Evolutionary conservation across 1,284 basidiomycete genomes (phyloP).

Genomic region (Leccinum insolens): DNA sequence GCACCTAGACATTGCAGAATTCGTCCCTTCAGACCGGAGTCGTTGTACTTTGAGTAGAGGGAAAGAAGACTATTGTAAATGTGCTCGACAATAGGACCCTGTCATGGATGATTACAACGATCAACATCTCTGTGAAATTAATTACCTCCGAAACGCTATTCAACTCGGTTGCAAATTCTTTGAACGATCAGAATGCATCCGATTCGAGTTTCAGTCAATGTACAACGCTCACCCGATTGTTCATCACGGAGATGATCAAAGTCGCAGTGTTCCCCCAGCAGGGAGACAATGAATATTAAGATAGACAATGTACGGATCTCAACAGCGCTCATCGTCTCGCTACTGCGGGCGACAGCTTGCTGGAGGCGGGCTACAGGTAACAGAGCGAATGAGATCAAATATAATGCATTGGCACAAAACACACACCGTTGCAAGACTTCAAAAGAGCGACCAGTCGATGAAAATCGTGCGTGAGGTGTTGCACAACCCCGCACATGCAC

Average conservation of each 20-base stretch:
- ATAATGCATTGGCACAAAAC: background rate
- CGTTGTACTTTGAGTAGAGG: constrained; percentile 66
- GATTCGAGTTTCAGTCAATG: no score
- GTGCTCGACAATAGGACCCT: constrained; percentile 80
- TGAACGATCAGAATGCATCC: background rate
- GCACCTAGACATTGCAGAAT: no score
- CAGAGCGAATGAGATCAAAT: constrained; percentile 9
- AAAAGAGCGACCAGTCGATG: constrained; percentile 74
- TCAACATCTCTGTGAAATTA: no score
- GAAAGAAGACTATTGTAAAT: constrained; percentile 75
- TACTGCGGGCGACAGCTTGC: constrained; percentile 47
- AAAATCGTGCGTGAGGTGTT: constrained; percentile 87
- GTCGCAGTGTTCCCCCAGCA: constrained; percentile 87
- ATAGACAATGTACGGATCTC: constrained; percentile 55
- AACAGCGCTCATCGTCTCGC: constrained; percentile 33
- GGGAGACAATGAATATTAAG: constrained; percentile 79
- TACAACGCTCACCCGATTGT: constrained; percentile 48
- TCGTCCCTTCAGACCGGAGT: constrained; percentile 52
- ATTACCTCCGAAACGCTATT: constrained; percentile 62
- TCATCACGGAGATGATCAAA: constrained; percentile 78
- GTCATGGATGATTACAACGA: constrained; percentile 4
- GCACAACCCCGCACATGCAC: constrained; percentile 87
- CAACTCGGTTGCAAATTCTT: constrained; percentile 61
- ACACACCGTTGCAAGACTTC: constrained; percentile 79
- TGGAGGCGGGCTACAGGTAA: constrained; percentile 62